phyloP scores from a whole-genome alignment of 129 eudicot species.

The Dittrichia graveolens region DNA sequence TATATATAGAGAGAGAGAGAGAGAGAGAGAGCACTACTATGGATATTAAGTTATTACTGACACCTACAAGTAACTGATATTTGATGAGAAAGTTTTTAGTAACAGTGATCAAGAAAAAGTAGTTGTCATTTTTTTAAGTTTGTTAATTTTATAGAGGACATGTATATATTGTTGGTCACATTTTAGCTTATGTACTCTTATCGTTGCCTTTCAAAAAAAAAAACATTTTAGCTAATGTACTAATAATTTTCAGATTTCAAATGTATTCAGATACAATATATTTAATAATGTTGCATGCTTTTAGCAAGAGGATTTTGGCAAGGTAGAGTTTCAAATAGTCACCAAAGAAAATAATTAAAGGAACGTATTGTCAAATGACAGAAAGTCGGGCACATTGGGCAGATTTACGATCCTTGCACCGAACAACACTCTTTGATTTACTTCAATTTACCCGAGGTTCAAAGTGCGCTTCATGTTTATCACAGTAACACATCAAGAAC shows the following conservation, averaged over 20 bases:
- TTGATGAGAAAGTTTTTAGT: not conserved
- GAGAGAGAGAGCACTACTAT: too few species aligned
- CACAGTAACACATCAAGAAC: constrained; percentile 37
- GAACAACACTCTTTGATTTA: constrained; percentile 77
- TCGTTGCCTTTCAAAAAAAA: too few species aligned
- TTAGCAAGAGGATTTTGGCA: not conserved
- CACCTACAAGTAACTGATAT: not conserved
- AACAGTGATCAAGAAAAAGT: not conserved
- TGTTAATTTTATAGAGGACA: not conserved
- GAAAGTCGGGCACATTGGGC: constrained; percentile 65
- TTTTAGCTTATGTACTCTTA: not conserved
- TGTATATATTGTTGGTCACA: not conserved
- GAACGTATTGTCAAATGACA: constrained; percentile 29
- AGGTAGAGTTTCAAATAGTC: not conserved
- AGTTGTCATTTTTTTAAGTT: not conserved
- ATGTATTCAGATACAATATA: not conserved
- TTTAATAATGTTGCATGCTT: not conserved
- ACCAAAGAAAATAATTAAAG: not conserved
- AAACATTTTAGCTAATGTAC: not conserved
- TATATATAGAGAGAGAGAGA: too few species aligned
- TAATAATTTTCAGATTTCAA: not conserved
- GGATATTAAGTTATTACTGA: not conserved
- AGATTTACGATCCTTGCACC: constrained; percentile 93
- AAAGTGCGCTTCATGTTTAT: constrained; percentile 82
- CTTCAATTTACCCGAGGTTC: constrained; percentile 94